Percentiles rank a stretch among this genome's conserved stretches.
These are phyloP conservation scores for Phytophthora multivora DNA, from an alignment of 352 stramenopile species.

Conservation along the genomic window DNA sequence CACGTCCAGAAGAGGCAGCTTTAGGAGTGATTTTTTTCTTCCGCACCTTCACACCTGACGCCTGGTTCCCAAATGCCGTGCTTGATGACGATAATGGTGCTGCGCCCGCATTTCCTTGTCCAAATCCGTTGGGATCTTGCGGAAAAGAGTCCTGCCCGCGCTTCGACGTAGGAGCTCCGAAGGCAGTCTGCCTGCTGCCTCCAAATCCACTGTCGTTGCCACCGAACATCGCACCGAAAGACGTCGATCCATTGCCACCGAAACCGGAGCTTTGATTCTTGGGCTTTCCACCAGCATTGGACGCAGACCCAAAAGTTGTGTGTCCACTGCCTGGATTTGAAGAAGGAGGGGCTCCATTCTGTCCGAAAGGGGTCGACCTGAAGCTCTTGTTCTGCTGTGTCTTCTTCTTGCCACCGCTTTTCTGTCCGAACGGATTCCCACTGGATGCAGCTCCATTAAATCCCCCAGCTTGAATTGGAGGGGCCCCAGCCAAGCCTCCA, in stretches of 20 bases:
- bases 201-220: slow-evolving; percentile 25
- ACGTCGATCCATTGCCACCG: slow-evolving; percentile 9
- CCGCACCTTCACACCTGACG: slow-evolving; percentile 16
- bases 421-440: slow-evolving; percentile 35
- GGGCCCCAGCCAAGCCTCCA: slow-evolving; percentile 20
- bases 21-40: slow-evolving; percentile 36
- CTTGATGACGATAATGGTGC: slow-evolving; percentile 23
- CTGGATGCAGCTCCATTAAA: slow-evolving; percentile 15
- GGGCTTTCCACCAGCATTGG: slow-evolving; percentile 12
- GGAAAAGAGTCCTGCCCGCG: slow-evolving; percentile 19
- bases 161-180: slow-evolving; percentile 16
- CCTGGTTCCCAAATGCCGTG: slow-evolving; percentile 40
- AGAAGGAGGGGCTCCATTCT: slow-evolving; percentile 7
- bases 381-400: slow-evolving; percentile 16
- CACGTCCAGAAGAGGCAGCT: neutral
- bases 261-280: slow-evolving; percentile 20
- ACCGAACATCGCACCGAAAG: slow-evolving; percentile 17
- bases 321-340: slow-evolving; percentile 7
- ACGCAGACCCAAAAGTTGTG: slow-evolving; percentile 35
- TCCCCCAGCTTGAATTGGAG: slow-evolving; percentile 7
- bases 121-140: slow-evolving; percentile 23
- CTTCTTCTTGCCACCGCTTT: slow-evolving; percentile 19
- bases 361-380: slow-evolving; percentile 20
- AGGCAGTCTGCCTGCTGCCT: slow-evolving; percentile 14
- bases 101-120: slow-evolving; percentile 2